Conservation (phyloP, 2,329 filamentous ascomycete species). For the Paecilomyces sp. region DNA sequence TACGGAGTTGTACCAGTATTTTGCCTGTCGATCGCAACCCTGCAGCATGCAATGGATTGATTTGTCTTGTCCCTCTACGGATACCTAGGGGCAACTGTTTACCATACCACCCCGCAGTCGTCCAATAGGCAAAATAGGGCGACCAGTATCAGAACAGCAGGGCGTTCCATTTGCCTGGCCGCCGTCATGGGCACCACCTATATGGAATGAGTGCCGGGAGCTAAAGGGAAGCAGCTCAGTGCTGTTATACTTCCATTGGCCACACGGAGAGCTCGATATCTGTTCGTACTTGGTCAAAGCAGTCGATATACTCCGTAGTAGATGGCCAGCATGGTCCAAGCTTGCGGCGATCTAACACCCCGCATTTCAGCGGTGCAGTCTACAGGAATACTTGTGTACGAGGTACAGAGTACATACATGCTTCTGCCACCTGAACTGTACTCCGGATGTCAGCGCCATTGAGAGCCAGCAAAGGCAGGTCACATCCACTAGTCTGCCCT, state of each 20-base stretch:
- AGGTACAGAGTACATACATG: neutral
- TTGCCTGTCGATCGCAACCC: neutral
- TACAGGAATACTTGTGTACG: neutral
- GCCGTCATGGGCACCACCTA: neutral
- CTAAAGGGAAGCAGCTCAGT: neutral
- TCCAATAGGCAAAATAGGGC: neutral
- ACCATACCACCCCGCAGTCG: neutral
- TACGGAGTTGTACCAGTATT: neutral
- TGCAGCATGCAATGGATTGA: neutral
- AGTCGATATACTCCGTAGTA: neutral
- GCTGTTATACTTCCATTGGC: neutral
- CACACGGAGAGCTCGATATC: neutral
- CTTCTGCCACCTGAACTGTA: neutral
- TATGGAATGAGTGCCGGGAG: neutral
- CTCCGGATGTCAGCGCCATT: neutral
- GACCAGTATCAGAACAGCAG: neutral
- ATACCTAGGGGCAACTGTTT: neutral
- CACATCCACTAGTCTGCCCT: neutral
- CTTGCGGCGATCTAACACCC: neutral
- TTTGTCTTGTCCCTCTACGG: neutral
- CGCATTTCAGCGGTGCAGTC: neutral
- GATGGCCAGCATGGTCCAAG: neutral
- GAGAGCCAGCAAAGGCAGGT: neutral
- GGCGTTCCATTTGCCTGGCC: neutral
- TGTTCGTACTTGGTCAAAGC: neutral